These are phyloP conservation scores for Heterococcus sp. DNA, from an alignment of 108 stramenopile genomes.

Conservation along the genomic window DNA sequence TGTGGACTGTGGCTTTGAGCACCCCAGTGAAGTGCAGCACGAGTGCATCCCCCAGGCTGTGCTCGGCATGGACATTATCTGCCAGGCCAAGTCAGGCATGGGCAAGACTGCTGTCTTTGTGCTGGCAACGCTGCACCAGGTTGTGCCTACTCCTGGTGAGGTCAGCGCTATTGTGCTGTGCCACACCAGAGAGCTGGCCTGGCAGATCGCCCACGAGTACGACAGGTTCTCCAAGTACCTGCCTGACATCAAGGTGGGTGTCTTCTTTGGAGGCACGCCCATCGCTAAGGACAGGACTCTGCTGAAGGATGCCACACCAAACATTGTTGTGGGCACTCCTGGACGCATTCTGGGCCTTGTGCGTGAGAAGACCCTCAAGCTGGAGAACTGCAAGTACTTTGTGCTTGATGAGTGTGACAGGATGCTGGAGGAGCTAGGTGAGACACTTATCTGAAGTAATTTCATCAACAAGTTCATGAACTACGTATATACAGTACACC, in stretches of 20 bases:
- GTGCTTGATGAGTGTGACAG: constrained; percentile 99
- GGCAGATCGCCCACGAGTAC: constrained; percentile 98
- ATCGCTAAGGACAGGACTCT: constrained; percentile 64
- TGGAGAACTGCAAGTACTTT: constrained; percentile 94
- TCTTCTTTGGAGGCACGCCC: constrained; percentile 93
- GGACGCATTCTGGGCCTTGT: constrained; percentile 89
- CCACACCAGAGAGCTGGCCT: constrained; percentile 99
- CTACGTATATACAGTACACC: no score
- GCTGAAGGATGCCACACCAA: constrained; percentile 87
- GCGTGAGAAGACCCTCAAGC: constrained; percentile 81
- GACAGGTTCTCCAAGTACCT: constrained; percentile 98
- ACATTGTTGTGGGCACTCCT: constrained; percentile 97
- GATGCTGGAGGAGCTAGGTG: constrained; percentile 83
- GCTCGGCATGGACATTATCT: constrained; percentile 95
- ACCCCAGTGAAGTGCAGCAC: constrained; percentile 90
- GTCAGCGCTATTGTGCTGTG: constrained; percentile 84
- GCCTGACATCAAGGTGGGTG: constrained; percentile 88
- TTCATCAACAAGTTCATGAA: no score
- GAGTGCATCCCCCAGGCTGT: constrained; percentile 98
- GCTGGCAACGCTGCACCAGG: constrained; percentile 87
- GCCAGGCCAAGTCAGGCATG: constrained; percentile 99
- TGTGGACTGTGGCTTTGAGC: constrained; percentile 99
- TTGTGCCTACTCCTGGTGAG: constrained; percentile 43
- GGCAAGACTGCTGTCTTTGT: constrained; percentile 99
- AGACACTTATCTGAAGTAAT: no score